Evolutionary conservation across 164 flowering plant species (phyloP), one percentile per base, ranked within the genome.

Genomic region (Protea cynaroides): DNA sequence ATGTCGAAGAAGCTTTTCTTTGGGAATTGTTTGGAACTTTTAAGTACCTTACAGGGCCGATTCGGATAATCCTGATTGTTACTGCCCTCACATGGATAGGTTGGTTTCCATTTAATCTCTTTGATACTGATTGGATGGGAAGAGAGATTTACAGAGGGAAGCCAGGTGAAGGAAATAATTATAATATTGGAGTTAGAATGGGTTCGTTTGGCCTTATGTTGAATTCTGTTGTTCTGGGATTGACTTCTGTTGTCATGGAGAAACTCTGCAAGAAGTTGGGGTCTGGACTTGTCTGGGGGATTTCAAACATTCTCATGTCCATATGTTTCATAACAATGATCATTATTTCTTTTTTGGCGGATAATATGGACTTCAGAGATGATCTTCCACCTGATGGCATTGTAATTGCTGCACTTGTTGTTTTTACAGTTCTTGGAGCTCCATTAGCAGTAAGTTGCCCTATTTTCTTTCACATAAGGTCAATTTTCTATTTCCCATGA

Each of bases 81-180:
- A 86, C 89, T 59, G 84, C 90, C 60, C 73, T 95, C 55, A 92
- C 85, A 43, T 95, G 99, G 99, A 69, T 88, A 57, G 99, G 96
- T 22, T 95, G 97, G 96, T 92, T 95, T 77, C 99, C 99, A 4
- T 90, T 92, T 84, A 75, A 86, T 74, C 94, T 95, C 58, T 92
- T 80, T 74, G 99, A 95, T 74, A 95, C 99, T 59, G 97, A 95
- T 77, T 95, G 99, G 99, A 86, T 95, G 94, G 99, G 97, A 37
- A 79, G 99, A 51, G 97, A 95, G 68, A 81, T 95, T 65, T 95
- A 89, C 74, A 86, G 89, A 53, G 97, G 98, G 25, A 56, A 73
- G 64, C 98, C 98, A 52, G 83, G 83, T 75, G 86, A 82, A 58
- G 96, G 96, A 55, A 69, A 71, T 59, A 80, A 67, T 44, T 92